phyloP scores from a whole-genome alignment of 2,329 filamentous ascomycete species.

The Epichloe glyceriae region DNA sequence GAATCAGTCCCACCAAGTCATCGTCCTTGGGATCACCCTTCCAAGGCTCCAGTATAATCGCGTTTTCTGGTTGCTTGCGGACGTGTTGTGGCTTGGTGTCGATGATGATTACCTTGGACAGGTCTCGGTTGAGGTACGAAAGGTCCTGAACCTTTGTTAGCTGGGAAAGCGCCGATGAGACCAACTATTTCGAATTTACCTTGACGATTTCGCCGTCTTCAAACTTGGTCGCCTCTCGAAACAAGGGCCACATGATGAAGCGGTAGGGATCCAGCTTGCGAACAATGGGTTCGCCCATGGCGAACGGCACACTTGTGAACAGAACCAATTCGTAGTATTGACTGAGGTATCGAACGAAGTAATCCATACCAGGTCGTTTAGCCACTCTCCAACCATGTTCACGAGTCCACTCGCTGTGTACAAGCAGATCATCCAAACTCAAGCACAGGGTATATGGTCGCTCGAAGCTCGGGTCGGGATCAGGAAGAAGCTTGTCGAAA shows the following conservation, averaged over 20 bases:
- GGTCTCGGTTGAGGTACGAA: slow-evolving; percentile 91
- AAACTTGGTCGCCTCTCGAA: slow-evolving; percentile 93
- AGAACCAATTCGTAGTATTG: slow-evolving; percentile 97
- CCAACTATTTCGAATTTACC: slow-evolving; percentile 32
- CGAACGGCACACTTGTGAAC: slow-evolving; percentile 79
- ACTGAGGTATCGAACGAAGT: slow-evolving; percentile 91
- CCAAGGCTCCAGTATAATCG: slow-evolving; percentile 86
- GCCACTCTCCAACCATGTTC: slow-evolving; percentile 93
- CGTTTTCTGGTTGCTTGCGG: slow-evolving; percentile 88
- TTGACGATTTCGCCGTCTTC: slow-evolving; percentile 95
- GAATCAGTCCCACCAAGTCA: slow-evolving; percentile 77
- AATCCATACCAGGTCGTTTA: slow-evolving; percentile 90
- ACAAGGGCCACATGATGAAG: slow-evolving; percentile 90
- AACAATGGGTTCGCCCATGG: slow-evolving; percentile 74
- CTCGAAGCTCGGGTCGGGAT: slow-evolving; percentile 64
- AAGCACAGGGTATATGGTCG: slow-evolving; percentile 88
- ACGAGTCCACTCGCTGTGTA: slow-evolving; percentile 89
- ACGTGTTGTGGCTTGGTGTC: slow-evolving; percentile 77
- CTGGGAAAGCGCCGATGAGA: background rate
- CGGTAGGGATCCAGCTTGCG: slow-evolving; percentile 91
- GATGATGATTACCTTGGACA: slow-evolving; percentile 89
- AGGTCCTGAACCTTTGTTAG: slow-evolving; percentile 52
- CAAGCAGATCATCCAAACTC: slow-evolving; percentile 82
- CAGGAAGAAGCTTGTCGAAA: slow-evolving; percentile 83
- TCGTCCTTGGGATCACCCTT: slow-evolving; percentile 70